Base-by-base conservation (phyloP, 2,329 filamentous ascomycete species). In the Fonsecaea monophora region DNA sequence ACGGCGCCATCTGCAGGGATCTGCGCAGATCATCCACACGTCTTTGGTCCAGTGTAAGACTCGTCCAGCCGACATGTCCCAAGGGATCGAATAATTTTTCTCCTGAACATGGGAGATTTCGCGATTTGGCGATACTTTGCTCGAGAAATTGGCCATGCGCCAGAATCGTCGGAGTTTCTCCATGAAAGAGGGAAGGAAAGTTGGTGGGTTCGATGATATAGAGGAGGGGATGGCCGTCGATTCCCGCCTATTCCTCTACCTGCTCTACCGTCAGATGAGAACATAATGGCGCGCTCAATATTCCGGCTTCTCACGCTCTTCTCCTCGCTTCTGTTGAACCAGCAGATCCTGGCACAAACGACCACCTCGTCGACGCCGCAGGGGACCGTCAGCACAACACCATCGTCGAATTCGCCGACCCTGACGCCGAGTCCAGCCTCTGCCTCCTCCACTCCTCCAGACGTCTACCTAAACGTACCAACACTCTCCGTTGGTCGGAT, bases 401-500 rank as follows among this genome's bases (percentile, higher is more conserved):
- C 72, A 72, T 57, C 74, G 74, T 25, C 74, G 73, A 60, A 38
- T 50, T 37, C 57, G 3, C 7, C 38, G 76, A 77, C 48, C 74
- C 75, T 54, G 71, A 74, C 67, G 38, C 77, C 78, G 12, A 77
- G 76, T 3, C 78, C 82, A 0, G 45, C 56, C 6, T 34, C 40
- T 13, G 37, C 61, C 7, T 61, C 62, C 2, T 53, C 50, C 12
- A 56, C 34, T 5, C 48, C 59, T 7, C 85, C 86, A 9, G 86
- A 89, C 77, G 86, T 89, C 18, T 79, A 82, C 63, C 82, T 89
- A 42, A 83, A 82, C 56, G 83, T 88, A 1, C 85, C 86, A 0
- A 81, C 86, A 69, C 80, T 89, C 7, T 83, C 83, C 45, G 86
- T 89, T 18, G 84, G 84, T 45, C 80, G 81, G 58, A 89, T 89